Evolutionary conservation across 1,139 yeast genomes (phyloP), one percentile per base, ranked within the genome.

Genomic region (Scheffersomyces stambukii): DNA sequence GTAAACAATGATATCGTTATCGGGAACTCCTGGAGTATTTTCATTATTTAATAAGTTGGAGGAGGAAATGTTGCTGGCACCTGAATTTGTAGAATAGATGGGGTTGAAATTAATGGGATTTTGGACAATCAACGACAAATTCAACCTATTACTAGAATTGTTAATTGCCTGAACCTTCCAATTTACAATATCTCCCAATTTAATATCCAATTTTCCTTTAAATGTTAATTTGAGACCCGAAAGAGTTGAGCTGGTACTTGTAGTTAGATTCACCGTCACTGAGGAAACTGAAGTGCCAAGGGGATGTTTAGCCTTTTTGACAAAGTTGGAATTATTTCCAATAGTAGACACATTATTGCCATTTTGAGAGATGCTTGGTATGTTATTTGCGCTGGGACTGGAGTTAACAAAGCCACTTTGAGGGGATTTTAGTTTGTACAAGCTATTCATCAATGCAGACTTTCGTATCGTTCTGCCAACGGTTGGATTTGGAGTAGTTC

Each of bases 141-240:
- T 60, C 52, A 77, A 54, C 41, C 64, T 53, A 36, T 65, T 54
- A 37, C 55, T 43, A 16, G 79, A 63, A 35, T 68, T 68, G 55
- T 83, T 84, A 31, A 81, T 69, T 2, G 83, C 79, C 46, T 79
- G 84, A 4, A 83, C 64, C 32, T 68, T 70, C 84, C 91, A 78
- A 31, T 63, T 67, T 41, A 75, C 73, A 4, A 68, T 62, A 30
- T 76, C 71, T 2, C 93, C 93, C 9, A 80, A 53, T 38, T 66
- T 62, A 5, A 81, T 75, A 23, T 70, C 60, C 10, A 81, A 69
- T 9, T 75, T 73, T 0, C 94, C 94, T 4, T 70, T 61, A 36
- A 83, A 78, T 6, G 82, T 72, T 15, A 84, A 61, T 14, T 65
- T 64, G 11, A 83, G 53, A 0, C 86, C 82, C 4, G 57, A 48